Conservation (phyloP, 2,329 filamentous ascomycete genomes). For the Orbilia blumenaviensis region DNA sequence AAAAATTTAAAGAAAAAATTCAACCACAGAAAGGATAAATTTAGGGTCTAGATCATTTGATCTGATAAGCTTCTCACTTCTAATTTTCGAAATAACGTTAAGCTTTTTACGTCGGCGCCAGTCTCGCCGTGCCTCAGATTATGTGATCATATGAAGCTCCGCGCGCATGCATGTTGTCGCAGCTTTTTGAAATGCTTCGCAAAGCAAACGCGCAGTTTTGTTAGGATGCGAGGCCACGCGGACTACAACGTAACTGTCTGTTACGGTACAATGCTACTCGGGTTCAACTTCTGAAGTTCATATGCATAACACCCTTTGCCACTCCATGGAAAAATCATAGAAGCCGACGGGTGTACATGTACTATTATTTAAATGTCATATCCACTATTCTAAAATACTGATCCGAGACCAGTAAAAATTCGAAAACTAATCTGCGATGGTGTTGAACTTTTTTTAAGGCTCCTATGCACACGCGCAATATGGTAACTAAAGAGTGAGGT, state of each 20-base stretch:
- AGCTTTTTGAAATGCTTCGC: not conserved
- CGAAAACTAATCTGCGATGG: too few species aligned
- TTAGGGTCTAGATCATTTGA: not conserved
- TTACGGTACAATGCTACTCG: not conserved
- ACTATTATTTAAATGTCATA: not conserved
- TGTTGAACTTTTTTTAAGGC: slow-evolving; percentile 4
- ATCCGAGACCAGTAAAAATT: too few species aligned
- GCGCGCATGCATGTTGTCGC: too few species aligned
- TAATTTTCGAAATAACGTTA: not conserved
- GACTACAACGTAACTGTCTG: not conserved
- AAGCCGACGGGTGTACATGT: too few species aligned
- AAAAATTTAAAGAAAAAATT: too few species aligned
- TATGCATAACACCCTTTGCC: too few species aligned
- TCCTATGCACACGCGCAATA: not conserved
- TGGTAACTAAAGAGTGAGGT: not conserved
- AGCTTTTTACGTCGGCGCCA: not conserved
- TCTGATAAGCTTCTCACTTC: not conserved
- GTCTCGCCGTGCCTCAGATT: not conserved
- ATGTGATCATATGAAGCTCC: not conserved
- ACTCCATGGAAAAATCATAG: too few species aligned
- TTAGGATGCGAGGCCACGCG: not conserved
- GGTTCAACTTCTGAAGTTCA: not conserved
- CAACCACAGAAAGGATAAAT: too few species aligned
- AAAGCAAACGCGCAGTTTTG: too few species aligned
- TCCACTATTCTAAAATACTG: not conserved